These are phyloP conservation scores for Metschnikowia picachoensis DNA, from an alignment of 805 yeast genomes.

Conservation along the genomic window DNA sequence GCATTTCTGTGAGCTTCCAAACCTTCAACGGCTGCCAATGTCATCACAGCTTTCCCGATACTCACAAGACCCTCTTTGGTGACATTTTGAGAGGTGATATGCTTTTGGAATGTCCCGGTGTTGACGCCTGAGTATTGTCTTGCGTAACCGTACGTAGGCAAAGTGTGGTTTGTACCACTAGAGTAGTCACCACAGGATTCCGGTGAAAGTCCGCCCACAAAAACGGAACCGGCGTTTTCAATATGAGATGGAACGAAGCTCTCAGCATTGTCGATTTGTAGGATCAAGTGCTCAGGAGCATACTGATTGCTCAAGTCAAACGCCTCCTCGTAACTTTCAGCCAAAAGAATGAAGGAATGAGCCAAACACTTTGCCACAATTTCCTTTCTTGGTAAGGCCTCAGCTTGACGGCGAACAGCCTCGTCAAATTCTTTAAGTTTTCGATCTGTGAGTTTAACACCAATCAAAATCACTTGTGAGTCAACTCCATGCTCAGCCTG, in stretches of 20 bases:
- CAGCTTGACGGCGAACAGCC: constrained; percentile 83
- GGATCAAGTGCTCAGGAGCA: constrained; percentile 96
- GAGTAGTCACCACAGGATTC: constrained; percentile 99
- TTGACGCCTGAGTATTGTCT: constrained; percentile 96
- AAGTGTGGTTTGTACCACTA: constrained; percentile 95
- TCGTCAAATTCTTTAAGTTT: constrained; percentile 69
- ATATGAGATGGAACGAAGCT: constrained; percentile 64
- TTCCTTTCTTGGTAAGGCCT: constrained; percentile 82
- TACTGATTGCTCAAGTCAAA: constrained; percentile 82
- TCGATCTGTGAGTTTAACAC: constrained; percentile 61
- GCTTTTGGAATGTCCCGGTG: constrained; percentile 92
- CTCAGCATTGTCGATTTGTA: constrained; percentile 81
- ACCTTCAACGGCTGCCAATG: constrained; percentile 93
- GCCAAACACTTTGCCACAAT: constrained; percentile 89
- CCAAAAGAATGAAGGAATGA: constrained; percentile 80
- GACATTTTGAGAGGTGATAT: constrained; percentile 89
- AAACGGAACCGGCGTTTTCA: constrained; percentile 92
- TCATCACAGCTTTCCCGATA: constrained; percentile 96
- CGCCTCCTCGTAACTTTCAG: constrained; percentile 72
- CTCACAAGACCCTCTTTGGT: constrained; percentile 78
- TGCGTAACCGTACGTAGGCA: constrained; percentile 98
- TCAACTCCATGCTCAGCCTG: constrained; percentile 99
- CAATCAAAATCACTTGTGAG: constrained; percentile 91
- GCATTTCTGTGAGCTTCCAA: constrained; percentile 97
- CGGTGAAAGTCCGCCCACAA: constrained; percentile 94